Evolutionary conservation across 331 rosid species (phyloP).

Genomic region (Quercus tomentella): DNA sequence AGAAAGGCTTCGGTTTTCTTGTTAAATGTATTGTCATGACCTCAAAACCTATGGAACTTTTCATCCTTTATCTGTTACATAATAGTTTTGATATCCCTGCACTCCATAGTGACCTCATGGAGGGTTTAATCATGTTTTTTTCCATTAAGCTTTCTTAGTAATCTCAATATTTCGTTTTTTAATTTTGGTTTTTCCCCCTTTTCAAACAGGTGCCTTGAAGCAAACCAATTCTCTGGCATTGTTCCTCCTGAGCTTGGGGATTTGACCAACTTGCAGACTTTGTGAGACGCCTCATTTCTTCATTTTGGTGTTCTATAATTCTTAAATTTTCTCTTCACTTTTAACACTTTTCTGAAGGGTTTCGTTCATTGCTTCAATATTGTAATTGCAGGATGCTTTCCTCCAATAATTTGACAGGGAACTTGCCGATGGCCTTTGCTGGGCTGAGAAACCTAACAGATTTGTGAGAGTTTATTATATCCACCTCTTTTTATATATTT

Average conservation of each 20-base stretch:
- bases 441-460: constrained; percentile 51
- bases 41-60: neutral
- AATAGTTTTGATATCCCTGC: neutral
- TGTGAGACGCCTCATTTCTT: constrained; percentile 46
- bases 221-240: constrained; percentile 57
- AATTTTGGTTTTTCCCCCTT: neutral
- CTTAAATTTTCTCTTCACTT: neutral
- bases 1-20: neutral
- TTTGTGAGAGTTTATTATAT: constrained; percentile 42
- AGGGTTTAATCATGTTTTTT: neutral
- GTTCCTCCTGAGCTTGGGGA: constrained; percentile 65
- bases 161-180: neutral
- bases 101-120: neutral
- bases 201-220: constrained; percentile 57
- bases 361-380: constrained; percentile 4
- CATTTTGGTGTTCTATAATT: neutral
- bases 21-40: neutral
- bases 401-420: constrained; percentile 73
- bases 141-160: neutral
- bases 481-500: neutral
- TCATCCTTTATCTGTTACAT: neutral
- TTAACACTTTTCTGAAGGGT: constrained; percentile 16
- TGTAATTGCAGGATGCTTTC: constrained; percentile 55
- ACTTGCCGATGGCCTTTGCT: constrained; percentile 51
- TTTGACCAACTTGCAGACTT: constrained; percentile 43